Evolutionary conservation across 306 rosid species (phyloP).

Genomic region (Ceratonia siliqua): DNA sequence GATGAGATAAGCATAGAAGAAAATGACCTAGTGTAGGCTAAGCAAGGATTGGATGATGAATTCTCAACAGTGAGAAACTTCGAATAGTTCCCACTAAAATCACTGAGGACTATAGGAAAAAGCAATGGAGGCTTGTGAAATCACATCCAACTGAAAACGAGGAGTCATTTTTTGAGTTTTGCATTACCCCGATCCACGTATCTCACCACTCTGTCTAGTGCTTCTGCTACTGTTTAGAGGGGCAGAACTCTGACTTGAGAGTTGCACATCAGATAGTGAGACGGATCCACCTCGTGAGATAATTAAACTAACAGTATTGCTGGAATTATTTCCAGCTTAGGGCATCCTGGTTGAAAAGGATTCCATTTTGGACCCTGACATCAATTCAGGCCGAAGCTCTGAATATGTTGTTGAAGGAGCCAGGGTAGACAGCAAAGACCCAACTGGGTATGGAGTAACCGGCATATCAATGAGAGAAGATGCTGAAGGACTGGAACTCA

Average conservation of each 20-base stretch:
- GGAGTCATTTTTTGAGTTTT: constrained; percentile 6
- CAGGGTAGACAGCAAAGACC: constrained; percentile 68
- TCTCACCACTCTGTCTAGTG: constrained; percentile 62
- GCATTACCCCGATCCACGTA: constrained; percentile 27
- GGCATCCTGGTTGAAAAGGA: constrained; percentile 57
- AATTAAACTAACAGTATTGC: constrained; percentile 61
- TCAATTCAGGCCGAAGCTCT: constrained; percentile 58
- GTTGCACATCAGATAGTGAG: constrained; percentile 66
- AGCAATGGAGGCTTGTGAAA: constrained; percentile 29
- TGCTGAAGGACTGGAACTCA: constrained; percentile 66
- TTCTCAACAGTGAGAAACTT: constrained; percentile 40
- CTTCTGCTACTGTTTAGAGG: constrained; percentile 58
- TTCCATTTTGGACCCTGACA: constrained; percentile 53
- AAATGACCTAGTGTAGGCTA: constrained; percentile 39
- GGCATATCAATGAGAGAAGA: constrained; percentile 71
- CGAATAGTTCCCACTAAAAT: constrained; percentile 45
- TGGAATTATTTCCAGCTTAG: constrained; percentile 58
- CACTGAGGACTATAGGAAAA: constrained; percentile 39
- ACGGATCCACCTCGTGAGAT: constrained; percentile 66
- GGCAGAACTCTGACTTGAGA: constrained; percentile 58
- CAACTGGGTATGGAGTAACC: constrained; percentile 78
- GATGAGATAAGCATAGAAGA: constrained; percentile 35
- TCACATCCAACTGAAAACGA: constrained; percentile 8
- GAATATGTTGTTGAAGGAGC: constrained; percentile 65
- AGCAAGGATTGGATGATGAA: constrained; percentile 35